Conservation (phyloP, 495 filamentous ascomycete species). For the Aspergillus ellipticus region DNA sequence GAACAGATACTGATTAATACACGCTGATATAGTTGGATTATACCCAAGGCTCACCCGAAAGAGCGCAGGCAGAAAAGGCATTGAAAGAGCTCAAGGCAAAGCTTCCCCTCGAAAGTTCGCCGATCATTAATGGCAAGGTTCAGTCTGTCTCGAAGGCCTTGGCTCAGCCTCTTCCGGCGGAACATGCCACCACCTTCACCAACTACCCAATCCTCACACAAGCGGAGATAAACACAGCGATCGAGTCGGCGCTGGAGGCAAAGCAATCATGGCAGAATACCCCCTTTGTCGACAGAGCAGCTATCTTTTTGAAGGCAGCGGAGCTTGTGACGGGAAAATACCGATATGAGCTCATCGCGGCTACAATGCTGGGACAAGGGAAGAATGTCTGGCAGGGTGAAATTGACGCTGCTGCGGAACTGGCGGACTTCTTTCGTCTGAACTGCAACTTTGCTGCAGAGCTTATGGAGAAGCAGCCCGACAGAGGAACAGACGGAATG, state of each 20-base stretch:
- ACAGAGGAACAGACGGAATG: conserved; percentile 49
- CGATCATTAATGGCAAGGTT: conserved; percentile 58
- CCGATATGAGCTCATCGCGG: conserved; percentile 87
- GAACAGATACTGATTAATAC: not conserved
- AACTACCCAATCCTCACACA: conserved; percentile 69
- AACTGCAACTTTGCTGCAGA: conserved; percentile 76
- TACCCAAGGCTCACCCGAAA: conserved; percentile 66
- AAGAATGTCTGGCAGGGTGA: conserved; percentile 98
- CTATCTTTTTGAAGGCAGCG: conserved; percentile 90
- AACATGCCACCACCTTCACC: conserved; percentile 65
- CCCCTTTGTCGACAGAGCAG: conserved; percentile 83
- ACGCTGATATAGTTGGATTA: conserved; percentile 42
- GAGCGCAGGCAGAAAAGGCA: conserved; percentile 61
- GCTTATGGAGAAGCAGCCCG: conserved; percentile 71
- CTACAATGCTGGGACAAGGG: conserved; percentile 92
- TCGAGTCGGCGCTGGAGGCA: conserved; percentile 74
- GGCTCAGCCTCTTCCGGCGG: conserved; percentile 68
- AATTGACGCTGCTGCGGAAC: conserved; percentile 90
- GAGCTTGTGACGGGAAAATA: conserved; percentile 87
- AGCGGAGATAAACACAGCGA: conserved; percentile 67
- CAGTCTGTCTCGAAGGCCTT: conserved; percentile 24
- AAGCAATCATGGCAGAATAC: conserved; percentile 79
- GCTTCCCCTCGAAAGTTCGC: conserved; percentile 39
- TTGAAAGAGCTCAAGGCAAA: conserved; percentile 50
- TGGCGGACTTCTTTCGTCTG: conserved; percentile 85